Evolutionary conservation across 805 yeast genomes (phyloP).

Genomic region (Zygotorulaspora florentina): DNA sequence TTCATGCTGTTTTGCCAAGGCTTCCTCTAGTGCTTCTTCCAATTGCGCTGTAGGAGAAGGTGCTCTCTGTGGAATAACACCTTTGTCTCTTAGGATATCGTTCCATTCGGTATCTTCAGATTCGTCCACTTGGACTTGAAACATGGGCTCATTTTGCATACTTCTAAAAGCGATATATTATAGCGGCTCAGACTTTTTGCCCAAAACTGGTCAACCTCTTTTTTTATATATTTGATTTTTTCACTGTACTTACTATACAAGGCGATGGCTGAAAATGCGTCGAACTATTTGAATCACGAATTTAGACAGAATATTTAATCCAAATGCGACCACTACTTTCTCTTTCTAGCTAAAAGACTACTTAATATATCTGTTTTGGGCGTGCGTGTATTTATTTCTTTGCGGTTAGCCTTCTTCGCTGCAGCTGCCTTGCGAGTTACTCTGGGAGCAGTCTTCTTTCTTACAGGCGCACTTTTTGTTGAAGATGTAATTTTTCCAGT

Average conservation of each 20-base stretch:
- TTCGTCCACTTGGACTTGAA: slow-evolving; percentile 87
- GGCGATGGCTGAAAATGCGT: background rate
- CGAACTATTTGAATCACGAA: background rate
- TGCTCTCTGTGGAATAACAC: slow-evolving; percentile 87
- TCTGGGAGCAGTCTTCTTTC: background rate
- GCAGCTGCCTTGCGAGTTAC: slow-evolving; percentile 8
- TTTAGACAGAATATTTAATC: no score
- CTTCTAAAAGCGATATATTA: background rate
- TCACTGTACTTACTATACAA: no score
- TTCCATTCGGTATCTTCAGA: slow-evolving; percentile 99
- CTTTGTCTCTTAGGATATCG: slow-evolving; percentile 84
- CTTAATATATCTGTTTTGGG: slow-evolving; percentile 33
- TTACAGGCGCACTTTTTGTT: background rate
- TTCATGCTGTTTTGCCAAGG: slow-evolving; percentile 71
- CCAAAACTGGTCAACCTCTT: no score
- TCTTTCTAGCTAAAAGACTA: slow-evolving; percentile 27
- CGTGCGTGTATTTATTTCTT: slow-evolving; percentile 17
- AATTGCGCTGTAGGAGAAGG: slow-evolving; percentile 83
- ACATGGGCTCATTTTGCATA: slow-evolving; percentile 48
- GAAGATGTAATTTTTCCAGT: background rate
- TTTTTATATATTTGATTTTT: no score
- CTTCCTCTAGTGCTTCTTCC: slow-evolving; percentile 85
- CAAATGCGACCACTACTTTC: slow-evolving; percentile 12
- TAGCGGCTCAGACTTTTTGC: background rate
- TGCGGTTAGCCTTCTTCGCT: slow-evolving; percentile 4